Evolutionary conservation across 495 filamentous ascomycete genomes (phyloP).

Genomic region (Lasiosphaeriaceae sp.): DNA sequence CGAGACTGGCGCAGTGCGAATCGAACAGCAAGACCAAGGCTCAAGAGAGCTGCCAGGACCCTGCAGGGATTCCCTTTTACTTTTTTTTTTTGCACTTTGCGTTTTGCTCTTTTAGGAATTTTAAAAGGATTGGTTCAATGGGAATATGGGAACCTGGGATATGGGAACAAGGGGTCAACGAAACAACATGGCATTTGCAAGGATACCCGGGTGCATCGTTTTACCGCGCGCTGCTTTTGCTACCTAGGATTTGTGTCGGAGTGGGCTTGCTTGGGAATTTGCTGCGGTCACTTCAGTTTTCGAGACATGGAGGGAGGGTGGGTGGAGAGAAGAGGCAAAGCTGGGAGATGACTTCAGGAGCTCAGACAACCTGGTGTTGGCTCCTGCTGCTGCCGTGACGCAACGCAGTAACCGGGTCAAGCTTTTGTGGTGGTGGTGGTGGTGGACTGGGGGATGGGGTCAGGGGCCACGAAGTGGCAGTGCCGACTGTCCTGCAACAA

Average conservation of each 20-base stretch:
- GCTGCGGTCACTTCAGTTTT: too few species aligned
- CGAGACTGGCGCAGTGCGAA: not conserved
- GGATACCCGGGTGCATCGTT: constrained; percentile 23
- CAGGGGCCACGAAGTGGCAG: too few species aligned
- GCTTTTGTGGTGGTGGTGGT: too few species aligned
- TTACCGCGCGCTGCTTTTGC: constrained; percentile 1
- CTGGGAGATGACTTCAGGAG: too few species aligned
- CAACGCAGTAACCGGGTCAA: too few species aligned
- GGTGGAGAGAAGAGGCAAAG: too few species aligned
- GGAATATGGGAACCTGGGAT: constrained; percentile 1
- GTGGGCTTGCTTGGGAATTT: too few species aligned
- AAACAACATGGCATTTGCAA: constrained; percentile 20
- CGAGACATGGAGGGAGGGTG: too few species aligned
- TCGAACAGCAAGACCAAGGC: not conserved
- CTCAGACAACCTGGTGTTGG: too few species aligned
- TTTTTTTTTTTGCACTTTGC: not conserved
- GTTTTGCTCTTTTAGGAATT: not conserved
- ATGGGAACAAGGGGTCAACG: constrained; percentile 3
- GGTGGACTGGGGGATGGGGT: too few species aligned
- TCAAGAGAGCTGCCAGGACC: not conserved
- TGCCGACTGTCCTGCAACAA: too few species aligned
- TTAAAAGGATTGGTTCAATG: not conserved
- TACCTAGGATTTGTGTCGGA: constrained; percentile 8
- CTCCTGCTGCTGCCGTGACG: too few species aligned
- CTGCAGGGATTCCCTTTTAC: not conserved